Base-by-base conservation (phyloP, 177 flowering plant genomes). In the Vitis hybrid region DNA sequence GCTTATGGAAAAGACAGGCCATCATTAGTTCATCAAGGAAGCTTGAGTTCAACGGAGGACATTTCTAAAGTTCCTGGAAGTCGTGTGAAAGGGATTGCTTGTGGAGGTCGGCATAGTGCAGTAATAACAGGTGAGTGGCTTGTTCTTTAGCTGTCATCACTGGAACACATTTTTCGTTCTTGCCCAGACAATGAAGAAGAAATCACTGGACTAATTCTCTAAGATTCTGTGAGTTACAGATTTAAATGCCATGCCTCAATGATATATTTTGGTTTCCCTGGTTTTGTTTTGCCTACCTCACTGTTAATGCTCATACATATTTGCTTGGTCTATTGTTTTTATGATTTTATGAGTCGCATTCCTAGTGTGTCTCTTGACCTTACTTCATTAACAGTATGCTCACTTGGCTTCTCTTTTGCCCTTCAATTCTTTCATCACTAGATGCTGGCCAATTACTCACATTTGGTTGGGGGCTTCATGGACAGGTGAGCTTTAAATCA, bases 21-120 rank as follows among this genome's bases (percentile, higher is more conserved):
- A 55, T 69, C 77, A 51, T 72, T 72, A 14, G 66, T 60, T 69
- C 74, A 76, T 68, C 75, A 75, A 70, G 91, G 86, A 72, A 68
- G 73, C 72, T 39, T 75, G 70, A 79, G 63, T 58, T 65, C 86
- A 26, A 83, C 81, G 18, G 77, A 59, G 10, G 82, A 81, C 51
- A 69, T 62, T 39, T 75, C 67, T 51, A 83, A 78, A 76, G 81
- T 76, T 69, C 88, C 84, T 61, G 97, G 97, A 77, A 87, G 61
- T 67, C 88, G 81, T 62, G 81, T 91, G 59, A 89, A 80, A 76
- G 88, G 76, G 26, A 91, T 91, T 80, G 90, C 97, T 4, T 89
- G 94, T 78, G 97, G 97, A 70, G 97, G 97, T 22, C 82, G 94
- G 55, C 97, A 91, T 64, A 91, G 97, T 85, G 91, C 89, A 56